Percentiles rank a stretch among this genome's conserved stretches.
These are phyloP conservation scores for Pseudogymnoascus sp. DNA, from an alignment of 2,329 filamentous ascomycete species.

Conservation along the genomic window DNA sequence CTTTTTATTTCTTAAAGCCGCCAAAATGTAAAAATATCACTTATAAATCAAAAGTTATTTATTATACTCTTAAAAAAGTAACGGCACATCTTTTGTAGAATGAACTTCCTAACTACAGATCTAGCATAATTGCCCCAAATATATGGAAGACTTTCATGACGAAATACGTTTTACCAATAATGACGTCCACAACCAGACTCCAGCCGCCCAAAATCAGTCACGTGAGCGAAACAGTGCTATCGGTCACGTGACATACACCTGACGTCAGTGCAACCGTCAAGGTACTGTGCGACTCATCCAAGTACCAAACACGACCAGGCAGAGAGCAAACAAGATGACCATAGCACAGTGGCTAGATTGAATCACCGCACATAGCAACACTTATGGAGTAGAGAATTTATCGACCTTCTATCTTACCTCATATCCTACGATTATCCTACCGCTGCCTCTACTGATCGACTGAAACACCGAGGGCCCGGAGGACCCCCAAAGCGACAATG, in stretches of 20 bases:
- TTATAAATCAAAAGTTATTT: background rate
- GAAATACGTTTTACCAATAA: background rate
- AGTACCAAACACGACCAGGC: background rate
- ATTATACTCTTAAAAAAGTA: background rate
- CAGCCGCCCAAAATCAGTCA: background rate
- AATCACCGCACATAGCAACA: background rate
- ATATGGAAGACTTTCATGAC: background rate
- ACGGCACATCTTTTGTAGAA: background rate
- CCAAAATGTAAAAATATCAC: background rate
- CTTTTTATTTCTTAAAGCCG: background rate
- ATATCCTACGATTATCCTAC: background rate
- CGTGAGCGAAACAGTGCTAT: background rate
- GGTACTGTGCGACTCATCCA: slow-evolving; percentile 5
- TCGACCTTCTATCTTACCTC: background rate
- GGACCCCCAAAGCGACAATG: background rate
- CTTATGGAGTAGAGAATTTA: background rate
- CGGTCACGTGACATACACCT: background rate
- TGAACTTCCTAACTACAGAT: background rate
- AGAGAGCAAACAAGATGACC: background rate
- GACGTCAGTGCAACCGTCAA: slow-evolving; percentile 9
- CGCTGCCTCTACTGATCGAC: background rate
- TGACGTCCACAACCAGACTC: background rate
- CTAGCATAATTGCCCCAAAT: background rate
- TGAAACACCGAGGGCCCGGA: background rate
- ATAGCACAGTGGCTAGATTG: background rate